A percentile compares a stretch with the other conserved stretches of the same genome.
phyloP scores from a whole-genome alignment of 1,284 basidiomycete species.

The Cryptococcus deneoformans region DNA sequence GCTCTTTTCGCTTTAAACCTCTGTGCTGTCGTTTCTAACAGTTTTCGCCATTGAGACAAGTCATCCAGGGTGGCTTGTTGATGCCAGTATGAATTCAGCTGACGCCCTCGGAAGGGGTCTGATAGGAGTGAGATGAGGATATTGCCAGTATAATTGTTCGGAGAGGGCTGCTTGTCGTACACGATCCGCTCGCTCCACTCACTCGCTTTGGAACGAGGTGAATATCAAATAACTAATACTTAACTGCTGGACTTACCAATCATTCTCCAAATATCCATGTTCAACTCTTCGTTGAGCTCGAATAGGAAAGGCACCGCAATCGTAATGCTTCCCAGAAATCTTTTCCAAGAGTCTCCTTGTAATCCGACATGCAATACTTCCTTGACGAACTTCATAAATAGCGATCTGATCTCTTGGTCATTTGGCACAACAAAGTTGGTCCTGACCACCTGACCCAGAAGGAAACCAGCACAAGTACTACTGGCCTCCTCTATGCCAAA shows the following conservation, averaged over 20 bases:
- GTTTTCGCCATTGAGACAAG: slow-evolving; percentile 28
- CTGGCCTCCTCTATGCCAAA: background rate
- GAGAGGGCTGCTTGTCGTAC: slow-evolving; percentile 9
- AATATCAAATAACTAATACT: background rate
- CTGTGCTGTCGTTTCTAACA: slow-evolving; percentile 31
- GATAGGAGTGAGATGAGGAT: slow-evolving; percentile 40
- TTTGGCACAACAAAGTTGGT: slow-evolving; percentile 18
- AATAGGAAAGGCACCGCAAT: slow-evolving; percentile 40
- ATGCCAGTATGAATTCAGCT: slow-evolving; percentile 36
- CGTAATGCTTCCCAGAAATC: slow-evolving; percentile 39
- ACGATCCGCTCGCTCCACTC: slow-evolving; percentile 34
- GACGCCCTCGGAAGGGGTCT: slow-evolving; percentile 33
- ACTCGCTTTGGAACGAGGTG: slow-evolving; percentile 12
- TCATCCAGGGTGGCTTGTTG: slow-evolving; percentile 17
- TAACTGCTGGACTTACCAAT: slow-evolving; percentile 18
- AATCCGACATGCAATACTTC: slow-evolving; percentile 23
- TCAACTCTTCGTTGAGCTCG: slow-evolving; percentile 26
- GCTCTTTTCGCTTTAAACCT: slow-evolving; percentile 38
- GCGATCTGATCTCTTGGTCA: background rate
- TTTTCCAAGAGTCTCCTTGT: slow-evolving; percentile 18
- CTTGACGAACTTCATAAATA: slow-evolving; percentile 17
- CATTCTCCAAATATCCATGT: slow-evolving; percentile 39
- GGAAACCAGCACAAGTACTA: slow-evolving; percentile 18
- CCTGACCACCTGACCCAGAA: slow-evolving; percentile 32
- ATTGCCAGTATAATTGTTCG: slow-evolving; percentile 38